A percentile compares a stretch with the other conserved stretches of the same genome.
These are phyloP conservation scores for Kuraishia capsulata DNA, from an alignment of 805 yeast genomes.

Conservation along the genomic window DNA sequence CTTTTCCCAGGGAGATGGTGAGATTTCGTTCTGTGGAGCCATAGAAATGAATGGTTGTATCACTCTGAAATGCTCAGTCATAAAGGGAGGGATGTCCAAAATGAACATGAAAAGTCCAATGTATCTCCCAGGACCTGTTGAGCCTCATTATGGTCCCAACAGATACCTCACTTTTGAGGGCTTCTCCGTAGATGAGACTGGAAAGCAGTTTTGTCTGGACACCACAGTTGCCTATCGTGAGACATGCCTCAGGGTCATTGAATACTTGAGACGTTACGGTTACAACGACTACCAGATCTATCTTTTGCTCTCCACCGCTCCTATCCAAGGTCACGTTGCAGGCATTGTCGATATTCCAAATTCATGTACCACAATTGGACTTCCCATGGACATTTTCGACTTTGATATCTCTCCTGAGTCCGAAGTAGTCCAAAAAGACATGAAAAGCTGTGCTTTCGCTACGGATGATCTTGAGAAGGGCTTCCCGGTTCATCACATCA, in stretches of 20 bases:
- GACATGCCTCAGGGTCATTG: slow-evolving; percentile 39
- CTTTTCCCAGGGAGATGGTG: slow-evolving; percentile 47
- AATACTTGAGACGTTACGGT: slow-evolving; percentile 39
- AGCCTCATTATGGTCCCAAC: slow-evolving; percentile 37
- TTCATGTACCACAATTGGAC: slow-evolving; percentile 40
- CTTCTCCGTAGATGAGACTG: slow-evolving; percentile 39
- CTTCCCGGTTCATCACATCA: background rate
- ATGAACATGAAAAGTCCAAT: slow-evolving; percentile 34
- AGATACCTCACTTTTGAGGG: slow-evolving; percentile 45
- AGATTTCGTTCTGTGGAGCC: slow-evolving; percentile 45
- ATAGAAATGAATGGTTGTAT: slow-evolving; percentile 43
- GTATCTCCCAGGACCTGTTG: slow-evolving; percentile 40
- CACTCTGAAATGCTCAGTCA: slow-evolving; percentile 29
- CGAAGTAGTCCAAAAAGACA: slow-evolving; percentile 15
- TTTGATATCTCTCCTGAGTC: slow-evolving; percentile 36
- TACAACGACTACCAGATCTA: slow-evolving; percentile 43
- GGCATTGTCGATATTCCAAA: slow-evolving; percentile 45
- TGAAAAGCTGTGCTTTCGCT: slow-evolving; percentile 39
- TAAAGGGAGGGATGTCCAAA: slow-evolving; percentile 32
- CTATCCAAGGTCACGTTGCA: slow-evolving; percentile 43
- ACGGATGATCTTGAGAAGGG: slow-evolving; percentile 28
- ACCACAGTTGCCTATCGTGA: slow-evolving; percentile 44
- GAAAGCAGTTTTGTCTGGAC: slow-evolving; percentile 34
- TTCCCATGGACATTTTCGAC: slow-evolving; percentile 43
- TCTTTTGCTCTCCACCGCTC: slow-evolving; percentile 34